Base-by-base conservation (phyloP, 768 basidiomycete species). In the Grammothele lineata region DNA sequence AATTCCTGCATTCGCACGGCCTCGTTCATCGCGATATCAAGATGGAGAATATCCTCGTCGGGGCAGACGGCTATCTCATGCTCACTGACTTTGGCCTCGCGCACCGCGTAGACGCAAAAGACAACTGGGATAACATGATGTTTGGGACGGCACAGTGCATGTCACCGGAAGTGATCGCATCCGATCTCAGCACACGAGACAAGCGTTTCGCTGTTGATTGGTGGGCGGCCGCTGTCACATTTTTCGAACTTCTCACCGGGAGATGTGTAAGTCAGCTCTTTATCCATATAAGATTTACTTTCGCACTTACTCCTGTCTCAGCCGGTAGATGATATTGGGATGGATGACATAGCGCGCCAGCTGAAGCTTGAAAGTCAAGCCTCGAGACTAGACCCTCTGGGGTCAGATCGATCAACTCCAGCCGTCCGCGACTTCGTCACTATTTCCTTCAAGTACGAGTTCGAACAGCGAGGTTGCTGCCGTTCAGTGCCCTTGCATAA, bases 21-120 rank as follows among this genome's bases (percentile, higher is more conserved):
- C 63, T 80, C 40, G 66, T 71, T 6, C 78, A 81, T 47, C 70
- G 77, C 17, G 79, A 83, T 55, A 45, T 83, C 17, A 81, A 82
- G 55, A 78, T 80, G 2, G 73, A 71, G 17, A 82, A 81, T 40
- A 70, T 83, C 39, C 68, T 83, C 41, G 44, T 83, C 47, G 77
- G 75, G 35, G 54, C 67, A 2, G 77, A 79, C 56, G 81, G 80
- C 21, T 83, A 83, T 54, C 65, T 81, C 22, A 59, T 64, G 46
- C 49, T 83, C 1, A 69, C 70, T 8, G 80, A 83, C 55, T 78
- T 84, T 52, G 79, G 78, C 3, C 48, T 63, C 19, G 66, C 62
- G 0, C 59, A 36, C 27, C 40, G 45, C 51, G 50, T 62, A 7
- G 59, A 50, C 27, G 56, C 59, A 6, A 41, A 49, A 4, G 43